Conservation (phyloP, 2,329 filamentous ascomycete species). For the Fusarium tuaranense region DNA sequence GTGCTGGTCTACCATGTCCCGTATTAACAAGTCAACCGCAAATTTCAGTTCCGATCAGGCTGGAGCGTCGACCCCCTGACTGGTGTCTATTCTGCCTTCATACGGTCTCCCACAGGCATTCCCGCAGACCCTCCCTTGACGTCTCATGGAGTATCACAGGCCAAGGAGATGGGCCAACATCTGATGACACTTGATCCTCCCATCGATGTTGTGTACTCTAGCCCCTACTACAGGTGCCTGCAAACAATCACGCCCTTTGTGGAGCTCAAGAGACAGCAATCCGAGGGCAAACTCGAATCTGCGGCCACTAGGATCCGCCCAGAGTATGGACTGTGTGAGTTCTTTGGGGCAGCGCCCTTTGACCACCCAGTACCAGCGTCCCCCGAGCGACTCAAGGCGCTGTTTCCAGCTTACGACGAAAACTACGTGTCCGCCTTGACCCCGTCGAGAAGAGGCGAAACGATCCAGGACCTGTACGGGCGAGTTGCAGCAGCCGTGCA, state of each 20-base stretch:
- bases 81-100: conserved; percentile 79
- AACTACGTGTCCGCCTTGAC: conserved; percentile 72
- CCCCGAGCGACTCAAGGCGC: conserved; percentile 68
- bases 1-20: not conserved
- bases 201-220: conserved; percentile 83
- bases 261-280: conserved; percentile 52
- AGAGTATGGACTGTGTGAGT: conserved; percentile 78
- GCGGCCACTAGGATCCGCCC: conserved; percentile 59
- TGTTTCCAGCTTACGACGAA: conserved; percentile 74
- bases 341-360: conserved; percentile 90
- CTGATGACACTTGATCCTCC: conserved; percentile 72
- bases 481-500: conserved; percentile 78
- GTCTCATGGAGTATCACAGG: conserved; percentile 86
- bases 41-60: conserved; percentile 82
- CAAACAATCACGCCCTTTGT: conserved; percentile 83
- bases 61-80: conserved; percentile 88
- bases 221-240: conserved; percentile 87
- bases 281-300: conserved; percentile 22
- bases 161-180: conserved; percentile 78
- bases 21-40: conserved; percentile 30
- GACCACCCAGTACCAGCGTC: conserved; percentile 84
- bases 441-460: conserved; percentile 81
- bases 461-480: conserved; percentile 81
- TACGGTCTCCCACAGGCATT: conserved; percentile 87
- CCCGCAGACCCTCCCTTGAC: conserved; percentile 89